Evolutionary conservation across 2,329 filamentous ascomycete genomes (phyloP), one percentile per base, ranked within the genome.

Genomic region (Aspergillus pseudoviridinutans): DNA sequence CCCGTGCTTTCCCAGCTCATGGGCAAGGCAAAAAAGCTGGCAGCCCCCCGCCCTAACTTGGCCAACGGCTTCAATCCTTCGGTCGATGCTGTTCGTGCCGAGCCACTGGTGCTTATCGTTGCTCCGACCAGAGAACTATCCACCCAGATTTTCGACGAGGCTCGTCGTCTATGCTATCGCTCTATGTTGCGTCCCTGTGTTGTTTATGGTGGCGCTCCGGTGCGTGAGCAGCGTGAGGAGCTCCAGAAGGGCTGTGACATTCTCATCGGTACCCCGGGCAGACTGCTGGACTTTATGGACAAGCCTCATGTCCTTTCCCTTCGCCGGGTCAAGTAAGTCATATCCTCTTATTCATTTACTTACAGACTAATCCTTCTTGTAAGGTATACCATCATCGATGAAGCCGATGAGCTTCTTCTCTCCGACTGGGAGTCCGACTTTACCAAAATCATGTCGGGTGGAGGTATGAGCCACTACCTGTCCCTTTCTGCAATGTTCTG

Each of bases 131-230:
- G 94, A 38, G 94, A 99, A 79, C 78, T 99, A 4, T 91, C 92
- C 0, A 89, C 92, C 2, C 94, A 99, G 71, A 96, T 97, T 64
- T 97, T 96, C 76, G 91, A 96, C 61, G 93, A 97, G 72, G 87
- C 91, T 27, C 89, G 94, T 61, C 91, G 93, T 66, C 85, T 97
- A 51, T 97, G 92, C 72, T 99, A 99, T 68, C 87, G 94, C 1
- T 92, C 90, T 3, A 96, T 96, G 91, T 82, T 99, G 57, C 91
- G 94, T 44, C 93, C 94, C 25, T 92, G 89, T 65, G 91, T 96
- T 47, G 81, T 89, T 29, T 99, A 97, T 65, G 94, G 94, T 51
- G 94, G 94, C 61, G 86, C 86, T 6, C 90, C 91, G 0, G 68
- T 85, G n/a, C 73, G 75, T 1, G 82, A 87, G 12, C 91, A 97